Evolutionary conservation across 139 green algal genomes (phyloP).

Genomic region (Coelastrella sp.): DNA sequence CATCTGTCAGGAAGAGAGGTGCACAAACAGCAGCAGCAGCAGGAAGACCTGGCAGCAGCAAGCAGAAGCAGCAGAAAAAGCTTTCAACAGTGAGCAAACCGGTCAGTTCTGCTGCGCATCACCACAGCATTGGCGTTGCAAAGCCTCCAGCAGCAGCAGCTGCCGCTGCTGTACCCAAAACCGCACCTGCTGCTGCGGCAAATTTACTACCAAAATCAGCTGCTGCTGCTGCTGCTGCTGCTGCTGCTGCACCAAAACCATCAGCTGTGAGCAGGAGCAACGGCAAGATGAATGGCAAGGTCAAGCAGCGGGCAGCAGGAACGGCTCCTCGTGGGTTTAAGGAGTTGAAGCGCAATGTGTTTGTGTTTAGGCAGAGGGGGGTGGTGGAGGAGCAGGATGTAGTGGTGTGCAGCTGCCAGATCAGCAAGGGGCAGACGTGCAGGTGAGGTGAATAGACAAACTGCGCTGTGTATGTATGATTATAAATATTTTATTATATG

Average conservation of each 20-base stretch:
- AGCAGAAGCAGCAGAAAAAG: not conserved
- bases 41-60: not conserved
- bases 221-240: not conserved
- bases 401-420: conserved; percentile 14
- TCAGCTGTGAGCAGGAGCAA: not conserved
- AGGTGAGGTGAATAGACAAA: not conserved
- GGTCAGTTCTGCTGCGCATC: too few relatives aligned
- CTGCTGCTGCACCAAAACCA: conserved; percentile 8
- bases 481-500: too few relatives aligned
- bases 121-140: too few relatives aligned
- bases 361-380: not conserved
- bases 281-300: not conserved
- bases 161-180: not conserved
- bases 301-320: conserved; percentile 5
- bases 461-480: too few relatives aligned
- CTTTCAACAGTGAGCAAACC: too few relatives aligned
- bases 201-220: too few relatives aligned
- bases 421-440: conserved; percentile 4
- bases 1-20: not conserved
- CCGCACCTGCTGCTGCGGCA: too few relatives aligned
- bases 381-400: conserved; percentile 14
- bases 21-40: not conserved
- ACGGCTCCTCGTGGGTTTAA: not conserved
- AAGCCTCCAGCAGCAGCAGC: not conserved
- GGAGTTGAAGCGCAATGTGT: conserved; percentile 29